A percentile compares a stretch with the other conserved stretches of the same genome.
These are phyloP conservation scores for Jatropha curcas DNA, from an alignment of 345 rosid genomes.

Conservation along the genomic window DNA sequence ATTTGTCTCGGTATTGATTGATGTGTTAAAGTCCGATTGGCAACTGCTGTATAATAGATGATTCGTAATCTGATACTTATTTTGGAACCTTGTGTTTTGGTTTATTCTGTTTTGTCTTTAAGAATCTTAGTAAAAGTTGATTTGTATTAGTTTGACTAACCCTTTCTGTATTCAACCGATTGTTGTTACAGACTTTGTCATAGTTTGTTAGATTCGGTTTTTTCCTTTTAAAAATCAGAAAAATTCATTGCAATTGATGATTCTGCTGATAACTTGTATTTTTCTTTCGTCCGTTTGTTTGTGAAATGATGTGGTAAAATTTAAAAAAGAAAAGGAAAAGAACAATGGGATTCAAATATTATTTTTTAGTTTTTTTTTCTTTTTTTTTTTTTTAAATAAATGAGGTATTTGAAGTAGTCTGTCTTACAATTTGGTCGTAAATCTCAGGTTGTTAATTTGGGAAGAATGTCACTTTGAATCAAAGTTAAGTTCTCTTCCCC, in stretches of 20 bases:
- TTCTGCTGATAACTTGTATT: slow-evolving; percentile 24
- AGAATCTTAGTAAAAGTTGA: slow-evolving; percentile 53
- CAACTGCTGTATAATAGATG: slow-evolving; percentile 17
- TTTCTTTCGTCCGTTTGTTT: slow-evolving; percentile 27
- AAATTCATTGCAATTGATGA: slow-evolving; percentile 14
- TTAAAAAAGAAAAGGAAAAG: neutral
- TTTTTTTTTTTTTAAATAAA: neutral
- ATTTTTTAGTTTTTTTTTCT: neutral
- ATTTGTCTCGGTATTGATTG: slow-evolving; percentile 2
- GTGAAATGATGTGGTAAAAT: slow-evolving; percentile 2
- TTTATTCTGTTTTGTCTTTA: slow-evolving; percentile 58
- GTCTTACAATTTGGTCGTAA: slow-evolving; percentile 5
- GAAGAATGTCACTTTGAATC: slow-evolving; percentile 74
- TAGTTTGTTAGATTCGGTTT: slow-evolving; percentile 27
- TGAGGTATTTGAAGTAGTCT: neutral
- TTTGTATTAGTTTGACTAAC: slow-evolving; percentile 42
- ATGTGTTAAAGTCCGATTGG: slow-evolving; percentile 25
- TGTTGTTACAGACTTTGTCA: slow-evolving; percentile 32
- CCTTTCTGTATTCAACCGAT: slow-evolving; percentile 31
- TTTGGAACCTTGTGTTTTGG: slow-evolving; percentile 73
- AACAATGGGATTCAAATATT: neutral
- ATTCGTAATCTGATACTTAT: slow-evolving; percentile 29
- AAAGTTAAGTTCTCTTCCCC: slow-evolving; percentile 29
- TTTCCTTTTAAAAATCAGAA: slow-evolving; percentile 22
- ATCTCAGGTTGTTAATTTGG: slow-evolving; percentile 83